Percentiles rank a stretch among this genome's conserved stretches.
Evolutionary conservation across 169 alveolate genomes (phyloP).

Genomic region (Plasmodium chabaudi): DNA sequence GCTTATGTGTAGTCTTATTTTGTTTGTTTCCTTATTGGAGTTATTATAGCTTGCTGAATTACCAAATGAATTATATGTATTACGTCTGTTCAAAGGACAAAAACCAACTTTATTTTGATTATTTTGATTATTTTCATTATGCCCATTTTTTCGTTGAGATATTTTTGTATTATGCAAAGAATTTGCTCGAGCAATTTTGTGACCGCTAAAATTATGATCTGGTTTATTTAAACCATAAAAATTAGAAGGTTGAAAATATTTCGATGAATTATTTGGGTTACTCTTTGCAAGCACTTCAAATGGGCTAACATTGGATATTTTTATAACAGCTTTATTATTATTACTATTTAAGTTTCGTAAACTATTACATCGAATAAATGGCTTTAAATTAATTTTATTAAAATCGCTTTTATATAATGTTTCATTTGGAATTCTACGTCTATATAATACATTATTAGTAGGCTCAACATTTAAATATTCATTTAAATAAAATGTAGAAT

Average conservation of each 20-base stretch:
- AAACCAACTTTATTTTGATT: background rate
- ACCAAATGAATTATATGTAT: background rate
- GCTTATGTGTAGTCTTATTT: background rate
- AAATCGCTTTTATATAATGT: slow-evolving; percentile 54
- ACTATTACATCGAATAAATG: slow-evolving; percentile 56
- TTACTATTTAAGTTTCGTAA: background rate
- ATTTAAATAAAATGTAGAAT: slow-evolving; percentile 19
- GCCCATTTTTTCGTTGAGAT: too few relatives aligned
- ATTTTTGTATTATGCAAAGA: too few relatives aligned
- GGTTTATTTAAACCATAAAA: background rate
- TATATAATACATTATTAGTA: slow-evolving; percentile 51
- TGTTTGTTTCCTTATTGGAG: background rate
- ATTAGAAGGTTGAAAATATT: slow-evolving; percentile 10
- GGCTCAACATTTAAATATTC: slow-evolving; percentile 68
- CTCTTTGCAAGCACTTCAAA: slow-evolving; percentile 1
- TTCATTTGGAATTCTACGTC: slow-evolving; percentile 72
- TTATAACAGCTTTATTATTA: slow-evolving; percentile 62
- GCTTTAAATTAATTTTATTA: slow-evolving; percentile 60
- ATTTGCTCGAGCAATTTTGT: background rate
- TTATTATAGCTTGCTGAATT: background rate
- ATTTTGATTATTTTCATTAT: too few relatives aligned
- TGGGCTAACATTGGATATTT: slow-evolving; percentile 50
- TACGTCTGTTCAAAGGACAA: background rate
- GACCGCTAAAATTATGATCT: background rate
- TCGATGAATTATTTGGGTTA: slow-evolving; percentile 1